Percentiles rank a stretch among this genome's conserved stretches.
phyloP scores from a whole-genome alignment of 2,329 filamentous ascomycete genomes.

The Ascochyta pisi region DNA sequence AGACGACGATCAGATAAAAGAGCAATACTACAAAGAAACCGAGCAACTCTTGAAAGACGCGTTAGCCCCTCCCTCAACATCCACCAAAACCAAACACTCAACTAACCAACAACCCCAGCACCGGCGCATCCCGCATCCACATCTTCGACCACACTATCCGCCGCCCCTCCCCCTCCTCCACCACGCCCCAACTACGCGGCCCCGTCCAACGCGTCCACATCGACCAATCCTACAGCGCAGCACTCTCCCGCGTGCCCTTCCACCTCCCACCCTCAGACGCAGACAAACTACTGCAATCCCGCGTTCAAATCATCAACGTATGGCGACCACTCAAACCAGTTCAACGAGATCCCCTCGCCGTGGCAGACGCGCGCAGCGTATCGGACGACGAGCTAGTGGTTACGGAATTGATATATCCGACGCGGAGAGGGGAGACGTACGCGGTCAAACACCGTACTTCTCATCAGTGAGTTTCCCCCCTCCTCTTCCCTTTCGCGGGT shows the following conservation, averaged over 20 bases:
- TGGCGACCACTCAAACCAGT: slow-evolving; percentile 47
- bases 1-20: slow-evolving; percentile 46
- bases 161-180: slow-evolving; percentile 40
- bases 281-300: slow-evolving; percentile 33
- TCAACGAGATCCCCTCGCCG: slow-evolving; percentile 40
- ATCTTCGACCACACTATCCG: slow-evolving; percentile 71
- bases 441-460: slow-evolving; percentile 34
- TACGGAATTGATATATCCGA: slow-evolving; percentile 40
- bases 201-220: slow-evolving; percentile 64
- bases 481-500: not conserved
- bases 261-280: slow-evolving; percentile 44
- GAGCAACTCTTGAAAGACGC: slow-evolving; percentile 48
- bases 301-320: slow-evolving; percentile 47
- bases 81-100: too few species aligned
- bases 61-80: slow-evolving; percentile 23
- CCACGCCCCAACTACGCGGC: slow-evolving; percentile 47
- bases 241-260: slow-evolving; percentile 35
- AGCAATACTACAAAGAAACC: slow-evolving; percentile 44
- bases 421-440: slow-evolving; percentile 39
- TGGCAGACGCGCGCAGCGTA: slow-evolving; percentile 41
- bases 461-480: slow-evolving; percentile 30
- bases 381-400: slow-evolving; percentile 37
- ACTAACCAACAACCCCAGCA: slow-evolving; percentile 48
- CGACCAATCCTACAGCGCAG: slow-evolving; percentile 60
- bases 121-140: slow-evolving; percentile 63